These are phyloP conservation scores for Oryza coarctata DNA, from an alignment of 176 grass and related monocot genomes.

Conservation along the genomic window DNA sequence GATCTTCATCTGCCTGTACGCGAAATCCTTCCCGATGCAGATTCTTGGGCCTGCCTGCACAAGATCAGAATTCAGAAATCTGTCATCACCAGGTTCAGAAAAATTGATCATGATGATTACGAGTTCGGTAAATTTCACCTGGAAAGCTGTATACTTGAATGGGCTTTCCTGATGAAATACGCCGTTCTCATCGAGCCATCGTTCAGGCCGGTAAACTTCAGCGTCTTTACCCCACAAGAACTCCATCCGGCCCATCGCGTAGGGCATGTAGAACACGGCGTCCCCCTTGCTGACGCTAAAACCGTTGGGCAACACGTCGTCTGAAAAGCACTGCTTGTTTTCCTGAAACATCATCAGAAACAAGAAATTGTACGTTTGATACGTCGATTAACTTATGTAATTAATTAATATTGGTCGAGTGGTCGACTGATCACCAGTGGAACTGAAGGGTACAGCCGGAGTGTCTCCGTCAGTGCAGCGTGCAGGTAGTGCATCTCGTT, in stretches of 20 bases:
- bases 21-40: conserved; percentile 67
- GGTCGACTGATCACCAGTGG: conserved; percentile 33
- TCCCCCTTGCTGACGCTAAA: conserved; percentile 51
- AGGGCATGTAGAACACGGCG: conserved; percentile 61
- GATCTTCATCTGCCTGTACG: conserved; percentile 70
- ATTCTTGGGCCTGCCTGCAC: conserved; percentile 64
- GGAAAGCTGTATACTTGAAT: conserved; percentile 75
- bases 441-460: conserved; percentile 58
- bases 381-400: not conserved
- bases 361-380: not conserved
- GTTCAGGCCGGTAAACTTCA: conserved; percentile 49
- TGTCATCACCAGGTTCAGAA: not conserved
- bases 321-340: conserved; percentile 61
- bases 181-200: conserved; percentile 57
- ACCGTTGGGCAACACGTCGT: conserved; percentile 56
- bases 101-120: not conserved
- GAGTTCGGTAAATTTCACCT: conserved; percentile 16
- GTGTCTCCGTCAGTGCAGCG: conserved; percentile 58
- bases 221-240: conserved; percentile 64
- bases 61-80: not conserved
- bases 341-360: conserved; percentile 34
- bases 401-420: no score
- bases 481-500: conserved; percentile 77
- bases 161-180: conserved; percentile 52
- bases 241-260: conserved; percentile 75